These are phyloP conservation scores for Aspergillus brunneoviolaceus DNA, from an alignment of 2,329 filamentous ascomycete species.

Conservation along the genomic window DNA sequence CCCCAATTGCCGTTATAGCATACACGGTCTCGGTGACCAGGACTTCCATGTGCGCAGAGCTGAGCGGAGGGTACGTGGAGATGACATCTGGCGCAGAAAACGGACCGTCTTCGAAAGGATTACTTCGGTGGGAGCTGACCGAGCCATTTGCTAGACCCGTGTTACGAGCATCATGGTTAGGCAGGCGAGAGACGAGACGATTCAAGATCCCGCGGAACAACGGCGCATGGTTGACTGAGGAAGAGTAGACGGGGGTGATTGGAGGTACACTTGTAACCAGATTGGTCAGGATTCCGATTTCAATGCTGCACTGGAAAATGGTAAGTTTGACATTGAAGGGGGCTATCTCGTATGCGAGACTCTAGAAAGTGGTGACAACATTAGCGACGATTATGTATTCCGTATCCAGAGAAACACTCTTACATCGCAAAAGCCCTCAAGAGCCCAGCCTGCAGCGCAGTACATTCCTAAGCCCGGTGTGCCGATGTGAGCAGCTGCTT, in stretches of 20 bases:
- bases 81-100: conserved; percentile 51
- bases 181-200: conserved; percentile 73
- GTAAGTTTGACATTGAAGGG: conserved; percentile 97
- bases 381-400: not conserved
- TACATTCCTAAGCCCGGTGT: conserved; percentile 90
- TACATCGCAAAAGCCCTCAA: conserved; percentile 92
- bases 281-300: conserved; percentile 84
- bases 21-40: conserved; percentile 87
- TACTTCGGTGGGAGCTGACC: conserved; percentile 22
- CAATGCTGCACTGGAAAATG: conserved; percentile 92
- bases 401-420: conserved; percentile 9
- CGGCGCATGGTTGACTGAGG: conserved; percentile 71
- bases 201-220: conserved; percentile 79
- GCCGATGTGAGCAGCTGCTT: conserved; percentile 74
- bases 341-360: conserved; percentile 90
- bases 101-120: conserved; percentile 32
- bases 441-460: conserved; percentile 87
- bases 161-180: conserved; percentile 44
- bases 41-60: conserved; percentile 65
- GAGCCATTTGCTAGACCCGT: conserved; percentile 7
- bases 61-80: conserved; percentile 72
- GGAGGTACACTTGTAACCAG: conserved; percentile 80
- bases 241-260: conserved; percentile 65
- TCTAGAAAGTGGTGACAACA: conserved; percentile 39
- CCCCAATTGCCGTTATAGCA: conserved; percentile 86